phyloP scores from a whole-genome alignment of 805 yeast genomes.

The Zygotorulaspora florentina region DNA sequence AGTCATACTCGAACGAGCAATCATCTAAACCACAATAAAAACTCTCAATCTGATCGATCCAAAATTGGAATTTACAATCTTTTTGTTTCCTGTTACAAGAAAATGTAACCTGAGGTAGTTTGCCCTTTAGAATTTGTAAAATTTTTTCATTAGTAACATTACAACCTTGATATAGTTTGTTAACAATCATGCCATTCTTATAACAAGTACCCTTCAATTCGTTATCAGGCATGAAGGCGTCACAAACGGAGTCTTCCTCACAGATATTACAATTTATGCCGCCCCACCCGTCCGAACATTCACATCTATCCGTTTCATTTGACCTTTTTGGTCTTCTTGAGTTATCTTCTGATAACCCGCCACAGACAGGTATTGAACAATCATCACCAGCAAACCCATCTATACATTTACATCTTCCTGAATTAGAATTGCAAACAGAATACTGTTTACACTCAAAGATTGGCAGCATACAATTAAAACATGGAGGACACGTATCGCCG shows the following conservation, averaged over 20 bases:
- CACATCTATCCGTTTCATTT: constrained; percentile 49
- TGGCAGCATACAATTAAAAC: constrained; percentile 93
- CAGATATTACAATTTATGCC: constrained; percentile 95
- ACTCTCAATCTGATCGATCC: constrained; percentile 89
- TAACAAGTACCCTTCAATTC: constrained; percentile 86
- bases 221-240: constrained; percentile 76
- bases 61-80: constrained; percentile 85
- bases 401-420: constrained; percentile 90
- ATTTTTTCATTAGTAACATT: constrained; percentile 90
- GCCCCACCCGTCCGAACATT: constrained; percentile 81
- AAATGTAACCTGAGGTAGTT: constrained; percentile 87
- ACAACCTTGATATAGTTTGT: constrained; percentile 84
- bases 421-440: constrained; percentile 78
- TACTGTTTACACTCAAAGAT: constrained; percentile 87
- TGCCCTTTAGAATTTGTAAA: constrained; percentile 70
- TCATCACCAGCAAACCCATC: constrained; percentile 93
- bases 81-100: constrained; percentile 67
- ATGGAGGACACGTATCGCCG: constrained; percentile 64
- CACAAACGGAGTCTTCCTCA: constrained; percentile 66
- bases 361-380: constrained; percentile 85
- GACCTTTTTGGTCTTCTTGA: constrained; percentile 58
- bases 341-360: constrained; percentile 63
- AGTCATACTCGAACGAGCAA: constrained; percentile 69
- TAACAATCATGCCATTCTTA: constrained; percentile 75
- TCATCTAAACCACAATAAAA: constrained; percentile 78